phyloP scores from a whole-genome alignment of 129 eudicot genomes.

The Pseudognaphalium luteoalbum region DNA sequence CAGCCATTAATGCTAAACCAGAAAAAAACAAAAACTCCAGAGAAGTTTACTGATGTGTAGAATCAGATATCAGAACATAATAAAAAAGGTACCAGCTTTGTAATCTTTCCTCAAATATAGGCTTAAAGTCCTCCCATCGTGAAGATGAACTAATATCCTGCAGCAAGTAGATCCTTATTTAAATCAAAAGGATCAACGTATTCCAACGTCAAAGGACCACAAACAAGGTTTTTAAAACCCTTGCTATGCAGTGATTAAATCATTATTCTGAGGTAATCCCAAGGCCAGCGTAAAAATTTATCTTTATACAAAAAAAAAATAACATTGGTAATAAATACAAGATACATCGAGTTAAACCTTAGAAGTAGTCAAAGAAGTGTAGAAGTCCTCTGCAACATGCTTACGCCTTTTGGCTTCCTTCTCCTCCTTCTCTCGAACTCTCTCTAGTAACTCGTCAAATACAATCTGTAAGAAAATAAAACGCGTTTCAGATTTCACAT shows the following conservation, averaged over 20 bases:
- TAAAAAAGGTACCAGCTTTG: constrained; percentile 38
- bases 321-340: too few species aligned
- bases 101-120: constrained; percentile 59
- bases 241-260: not conserved
- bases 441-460: constrained; percentile 75
- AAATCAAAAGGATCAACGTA: not conserved
- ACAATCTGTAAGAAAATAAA: constrained; percentile 51
- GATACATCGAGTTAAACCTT: constrained; percentile 51
- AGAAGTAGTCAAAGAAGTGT: constrained; percentile 49
- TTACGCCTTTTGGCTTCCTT: constrained; percentile 90
- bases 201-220: not conserved
- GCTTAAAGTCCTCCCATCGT: constrained; percentile 78
- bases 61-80: not conserved
- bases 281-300: not conserved
- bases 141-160: constrained; percentile 84
- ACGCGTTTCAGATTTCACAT: not conserved
- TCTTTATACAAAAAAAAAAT: too few species aligned
- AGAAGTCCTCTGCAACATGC: constrained; percentile 75
- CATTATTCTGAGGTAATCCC: not conserved
- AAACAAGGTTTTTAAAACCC: not conserved
- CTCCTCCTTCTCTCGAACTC: constrained; percentile 77
- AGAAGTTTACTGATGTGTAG: not conserved
- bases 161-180: constrained; percentile 8
- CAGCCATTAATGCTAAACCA: not conserved
- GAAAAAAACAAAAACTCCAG: not conserved